A percentile compares a stretch with the other conserved stretches of the same genome.
Evolutionary conservation across 208 protist species (phyloP).

Genomic region (Trypanosoma boissoni): DNA sequence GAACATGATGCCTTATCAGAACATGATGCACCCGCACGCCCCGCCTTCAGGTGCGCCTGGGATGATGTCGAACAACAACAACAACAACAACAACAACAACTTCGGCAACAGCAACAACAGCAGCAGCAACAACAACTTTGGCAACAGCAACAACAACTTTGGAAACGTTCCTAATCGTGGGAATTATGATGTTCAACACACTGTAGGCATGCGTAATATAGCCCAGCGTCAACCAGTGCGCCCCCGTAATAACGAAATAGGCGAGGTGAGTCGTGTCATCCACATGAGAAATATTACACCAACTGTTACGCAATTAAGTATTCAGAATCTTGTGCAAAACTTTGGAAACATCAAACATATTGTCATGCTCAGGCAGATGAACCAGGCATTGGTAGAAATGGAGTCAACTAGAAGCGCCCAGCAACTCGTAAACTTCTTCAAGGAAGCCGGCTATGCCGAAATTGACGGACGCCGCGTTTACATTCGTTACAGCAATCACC

Average conservation of each 20-base stretch:
- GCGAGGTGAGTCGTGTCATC: constrained; percentile 77
- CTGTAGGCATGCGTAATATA: too few relatives aligned
- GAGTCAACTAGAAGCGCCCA: constrained; percentile 82
- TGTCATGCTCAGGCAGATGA: constrained; percentile 93
- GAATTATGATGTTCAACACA: too few relatives aligned
- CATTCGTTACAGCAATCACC: constrained; percentile 89
- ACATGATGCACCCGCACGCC: constrained; percentile 26
- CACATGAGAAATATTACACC: constrained; percentile 91
- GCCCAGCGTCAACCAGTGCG: constrained; percentile 21
- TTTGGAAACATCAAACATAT: constrained; percentile 91
- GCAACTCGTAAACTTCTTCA: constrained; percentile 89
- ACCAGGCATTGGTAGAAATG: constrained; percentile 92
- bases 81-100: constrained; percentile 29
- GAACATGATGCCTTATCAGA: constrained; percentile 68
- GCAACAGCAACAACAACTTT: constrained; percentile 13
- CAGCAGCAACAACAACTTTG: constrained; percentile 17
- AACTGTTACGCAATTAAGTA: constrained; percentile 88
- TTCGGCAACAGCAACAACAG: constrained; percentile 26
- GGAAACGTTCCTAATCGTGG: too few relatives aligned
- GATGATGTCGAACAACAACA: constrained; percentile 50
- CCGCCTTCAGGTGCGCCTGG: constrained; percentile 32
- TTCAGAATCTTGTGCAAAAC: constrained; percentile 81
- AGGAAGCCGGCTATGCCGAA: constrained; percentile 82
- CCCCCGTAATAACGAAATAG: constrained; percentile 86
- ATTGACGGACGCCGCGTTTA: constrained; percentile 91